phyloP scores from a whole-genome alignment of 345 rosid species.

The Aquilaria sinensis region DNA sequence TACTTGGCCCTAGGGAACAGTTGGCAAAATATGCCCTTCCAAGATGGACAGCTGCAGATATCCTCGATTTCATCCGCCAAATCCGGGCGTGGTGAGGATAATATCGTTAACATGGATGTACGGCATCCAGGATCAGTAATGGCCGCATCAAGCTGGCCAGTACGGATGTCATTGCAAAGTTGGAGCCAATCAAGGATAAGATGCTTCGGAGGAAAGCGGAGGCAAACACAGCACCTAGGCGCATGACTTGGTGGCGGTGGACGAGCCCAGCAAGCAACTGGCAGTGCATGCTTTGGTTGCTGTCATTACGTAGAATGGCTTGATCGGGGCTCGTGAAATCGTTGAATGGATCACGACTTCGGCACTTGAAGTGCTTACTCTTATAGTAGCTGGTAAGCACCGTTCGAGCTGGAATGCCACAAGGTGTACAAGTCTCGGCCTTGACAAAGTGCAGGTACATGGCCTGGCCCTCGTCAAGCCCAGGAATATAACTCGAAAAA shows the following conservation, averaged over 20 bases:
- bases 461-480: conserved; percentile 65
- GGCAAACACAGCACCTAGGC: conserved; percentile 66
- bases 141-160: conserved; percentile 28
- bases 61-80: conserved; percentile 50
- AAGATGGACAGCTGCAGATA: conserved; percentile 39
- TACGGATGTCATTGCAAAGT: conserved; percentile 42
- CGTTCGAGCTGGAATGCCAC: conserved; percentile 57
- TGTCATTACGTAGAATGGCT: conserved; percentile 51
- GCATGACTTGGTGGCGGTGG: conserved; percentile 42
- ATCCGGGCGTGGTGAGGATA: conserved; percentile 29
- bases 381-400: conserved; percentile 71
- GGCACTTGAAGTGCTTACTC: conserved; percentile 58
- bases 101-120: conserved; percentile 27
- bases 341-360: conserved; percentile 38
- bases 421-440: conserved; percentile 55
- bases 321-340: conserved; percentile 53
- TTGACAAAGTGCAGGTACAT: conserved; percentile 59
- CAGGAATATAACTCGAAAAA: conserved; percentile 35
- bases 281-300: conserved; percentile 71
- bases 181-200: conserved; percentile 56
- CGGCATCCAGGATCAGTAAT: conserved; percentile 48
- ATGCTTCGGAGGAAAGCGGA: conserved; percentile 53
- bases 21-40: conserved; percentile 58
- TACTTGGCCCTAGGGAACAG: conserved; percentile 67
- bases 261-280: conserved; percentile 56